phyloP scores from a whole-genome alignment of 2,329 filamentous ascomycete genomes.

The Epichloe festucae region DNA sequence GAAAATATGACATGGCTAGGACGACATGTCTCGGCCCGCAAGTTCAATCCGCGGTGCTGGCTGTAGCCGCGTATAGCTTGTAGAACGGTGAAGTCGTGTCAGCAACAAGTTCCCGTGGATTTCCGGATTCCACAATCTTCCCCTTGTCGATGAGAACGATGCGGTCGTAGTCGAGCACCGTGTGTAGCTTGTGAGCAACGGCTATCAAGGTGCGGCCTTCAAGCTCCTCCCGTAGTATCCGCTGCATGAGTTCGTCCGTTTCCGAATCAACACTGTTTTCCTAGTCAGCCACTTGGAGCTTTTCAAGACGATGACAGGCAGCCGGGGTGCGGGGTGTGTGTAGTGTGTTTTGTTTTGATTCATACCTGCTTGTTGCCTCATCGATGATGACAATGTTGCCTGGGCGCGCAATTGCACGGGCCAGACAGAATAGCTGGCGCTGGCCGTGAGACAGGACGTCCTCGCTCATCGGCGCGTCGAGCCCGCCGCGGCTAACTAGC shows the following conservation, averaged over 20 bases:
- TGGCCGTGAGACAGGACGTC: slow-evolving; percentile 28
- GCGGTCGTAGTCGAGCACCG: slow-evolving; percentile 37
- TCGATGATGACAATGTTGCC: slow-evolving; percentile 25
- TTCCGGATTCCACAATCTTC: slow-evolving; percentile 35
- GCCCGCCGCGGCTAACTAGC: slow-evolving; percentile 24
- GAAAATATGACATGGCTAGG: too few species aligned
- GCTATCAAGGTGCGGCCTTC: slow-evolving; percentile 36
- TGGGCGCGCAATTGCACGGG: slow-evolving; percentile 21
- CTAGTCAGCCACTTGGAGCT: neutral
- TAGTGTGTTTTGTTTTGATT: neutral
- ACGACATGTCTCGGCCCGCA: neutral
- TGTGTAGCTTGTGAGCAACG: slow-evolving; percentile 29
- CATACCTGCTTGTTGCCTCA: slow-evolving; percentile 21
- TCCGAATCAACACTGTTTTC: slow-evolving; percentile 20
- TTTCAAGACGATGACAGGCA: neutral
- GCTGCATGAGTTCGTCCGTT: slow-evolving; percentile 21
- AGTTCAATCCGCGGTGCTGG: neutral
- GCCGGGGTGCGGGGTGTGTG: neutral
- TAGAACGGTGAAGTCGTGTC: slow-evolving; percentile 6
- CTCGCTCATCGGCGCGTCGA: slow-evolving; percentile 21
- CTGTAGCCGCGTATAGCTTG: slow-evolving; percentile 6
- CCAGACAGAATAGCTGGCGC: slow-evolving; percentile 30
- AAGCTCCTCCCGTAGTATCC: slow-evolving; percentile 20
- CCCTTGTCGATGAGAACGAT: slow-evolving; percentile 59
- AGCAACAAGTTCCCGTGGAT: slow-evolving; percentile 6